phyloP scores from a whole-genome alignment of 257 asterid species.

The Forsythia suspensa region DNA sequence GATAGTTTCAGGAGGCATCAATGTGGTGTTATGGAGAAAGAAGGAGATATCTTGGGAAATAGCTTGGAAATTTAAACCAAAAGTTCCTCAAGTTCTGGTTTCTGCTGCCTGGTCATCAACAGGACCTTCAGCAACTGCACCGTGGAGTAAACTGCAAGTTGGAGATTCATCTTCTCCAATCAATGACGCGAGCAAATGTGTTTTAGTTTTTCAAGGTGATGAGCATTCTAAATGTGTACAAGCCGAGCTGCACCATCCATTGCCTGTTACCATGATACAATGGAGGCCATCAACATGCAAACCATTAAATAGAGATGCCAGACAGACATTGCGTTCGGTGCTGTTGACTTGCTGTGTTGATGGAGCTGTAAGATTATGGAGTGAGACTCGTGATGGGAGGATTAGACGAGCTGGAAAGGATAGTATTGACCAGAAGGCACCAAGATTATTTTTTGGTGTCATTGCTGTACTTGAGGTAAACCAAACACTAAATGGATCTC shows the following conservation, averaged over 20 bases:
- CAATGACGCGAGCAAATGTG: conserved; percentile 51
- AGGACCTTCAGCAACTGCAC: conserved; percentile 87
- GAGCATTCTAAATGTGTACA: conserved; percentile 41
- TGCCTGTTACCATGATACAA: conserved; percentile 79
- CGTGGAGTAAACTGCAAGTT: conserved; percentile 38
- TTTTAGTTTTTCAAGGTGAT: conserved; percentile 58
- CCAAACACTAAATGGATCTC: conserved; percentile 60
- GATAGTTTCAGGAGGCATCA: conserved; percentile 74
- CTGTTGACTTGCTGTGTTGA: conserved; percentile 84
- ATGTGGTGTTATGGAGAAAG: conserved; percentile 84
- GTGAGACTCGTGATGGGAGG: conserved; percentile 85
- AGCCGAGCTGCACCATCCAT: conserved; percentile 73
- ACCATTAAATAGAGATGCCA: conserved; percentile 47
- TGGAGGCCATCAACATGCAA: conserved; percentile 86
- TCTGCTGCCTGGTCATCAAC: conserved; percentile 74
- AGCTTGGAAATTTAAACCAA: conserved; percentile 79
- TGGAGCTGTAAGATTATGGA: conserved; percentile 94
- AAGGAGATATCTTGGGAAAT: conserved; percentile 78
- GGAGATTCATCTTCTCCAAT: conserved; percentile 35
- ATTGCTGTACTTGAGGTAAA: conserved; percentile 80
- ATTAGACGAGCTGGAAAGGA: conserved; percentile 67
- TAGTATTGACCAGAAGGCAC: conserved; percentile 51
- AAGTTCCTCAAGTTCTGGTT: conserved; percentile 72
- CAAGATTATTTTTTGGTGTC: conserved; percentile 57
- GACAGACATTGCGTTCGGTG: conserved; percentile 52